These are phyloP conservation scores for Picea sitchensis DNA, from an alignment of 75 land plant genomes.

Conservation along the genomic window DNA sequence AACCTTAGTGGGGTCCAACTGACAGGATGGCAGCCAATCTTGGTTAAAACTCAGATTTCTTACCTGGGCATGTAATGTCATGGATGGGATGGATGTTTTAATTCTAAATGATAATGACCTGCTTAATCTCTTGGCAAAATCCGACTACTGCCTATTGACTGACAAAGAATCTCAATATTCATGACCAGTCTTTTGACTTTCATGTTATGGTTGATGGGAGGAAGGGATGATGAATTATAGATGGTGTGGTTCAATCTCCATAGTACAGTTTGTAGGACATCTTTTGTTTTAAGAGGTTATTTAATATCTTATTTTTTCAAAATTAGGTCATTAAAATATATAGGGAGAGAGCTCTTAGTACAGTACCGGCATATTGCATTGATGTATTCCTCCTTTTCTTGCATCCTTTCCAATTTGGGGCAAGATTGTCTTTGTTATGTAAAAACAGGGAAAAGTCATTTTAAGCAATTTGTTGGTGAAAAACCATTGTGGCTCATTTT, in stretches of 20 bases:
- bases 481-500: neutral
- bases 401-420: neutral
- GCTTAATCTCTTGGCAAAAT: too few relatives aligned
- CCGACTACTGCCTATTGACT: too few relatives aligned
- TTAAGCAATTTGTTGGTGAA: neutral
- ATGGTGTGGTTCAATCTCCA: too few relatives aligned
- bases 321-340: neutral
- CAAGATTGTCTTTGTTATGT: neutral
- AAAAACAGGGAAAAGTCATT: neutral
- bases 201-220: neutral
- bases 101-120: too few relatives aligned
- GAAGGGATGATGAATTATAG: neutral
- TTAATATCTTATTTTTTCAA: neutral
- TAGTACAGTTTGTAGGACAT: too few relatives aligned
- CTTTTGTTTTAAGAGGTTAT: neutral
- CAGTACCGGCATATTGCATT: neutral
- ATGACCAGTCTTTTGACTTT: neutral
- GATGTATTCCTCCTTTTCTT: neutral
- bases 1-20: neutral
- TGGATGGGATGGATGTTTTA: too few relatives aligned
- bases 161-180: neutral
- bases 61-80: too few relatives aligned
- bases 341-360: neutral
- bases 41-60: neutral
- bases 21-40: neutral